Evolutionary conservation across 116 monocot species (phyloP).

Genomic region (Phalaenopsis hybrid): DNA sequence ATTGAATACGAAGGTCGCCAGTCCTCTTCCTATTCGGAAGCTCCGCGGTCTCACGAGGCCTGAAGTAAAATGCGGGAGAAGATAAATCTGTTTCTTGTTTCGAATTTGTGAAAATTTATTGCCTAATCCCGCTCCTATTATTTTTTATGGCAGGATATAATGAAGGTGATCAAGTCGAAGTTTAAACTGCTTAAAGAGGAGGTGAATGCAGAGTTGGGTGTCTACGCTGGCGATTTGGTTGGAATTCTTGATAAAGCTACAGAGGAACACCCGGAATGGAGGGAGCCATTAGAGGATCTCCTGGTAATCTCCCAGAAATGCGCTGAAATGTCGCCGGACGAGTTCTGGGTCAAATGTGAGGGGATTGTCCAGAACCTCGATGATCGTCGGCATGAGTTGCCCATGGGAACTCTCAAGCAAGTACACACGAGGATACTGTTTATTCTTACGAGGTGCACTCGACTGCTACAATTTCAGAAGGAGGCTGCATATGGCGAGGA

Average conservation of each 20-base stretch:
- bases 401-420: conserved; percentile 65
- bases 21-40: conserved; percentile 36
- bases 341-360: conserved; percentile 72
- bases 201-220: conserved; percentile 60
- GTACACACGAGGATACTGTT: conserved; percentile 79
- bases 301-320: conserved; percentile 59
- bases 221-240: conserved; percentile 62
- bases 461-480: conserved; percentile 81
- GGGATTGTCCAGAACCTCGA: conserved; percentile 69
- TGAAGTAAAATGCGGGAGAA: conserved; percentile 27
- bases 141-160: conserved; percentile 40
- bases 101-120: neutral
- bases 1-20: conserved; percentile 39
- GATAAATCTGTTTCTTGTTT: neutral
- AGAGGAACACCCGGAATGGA: conserved; percentile 40
- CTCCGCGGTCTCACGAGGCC: conserved; percentile 35
- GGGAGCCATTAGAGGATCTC: conserved; percentile 58
- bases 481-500: conserved; percentile 35
- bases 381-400: conserved; percentile 70
- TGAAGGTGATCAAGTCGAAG: conserved; percentile 38
- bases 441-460: conserved; percentile 86
- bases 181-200: conserved; percentile 69
- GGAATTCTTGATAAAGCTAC: conserved; percentile 42
- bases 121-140: neutral
- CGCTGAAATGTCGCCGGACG: conserved; percentile 57